Evolutionary conservation across 2,329 filamentous ascomycete species (phyloP), one percentile per base, ranked within the genome.

Genomic region (Ophiostoma populinum): DNA sequence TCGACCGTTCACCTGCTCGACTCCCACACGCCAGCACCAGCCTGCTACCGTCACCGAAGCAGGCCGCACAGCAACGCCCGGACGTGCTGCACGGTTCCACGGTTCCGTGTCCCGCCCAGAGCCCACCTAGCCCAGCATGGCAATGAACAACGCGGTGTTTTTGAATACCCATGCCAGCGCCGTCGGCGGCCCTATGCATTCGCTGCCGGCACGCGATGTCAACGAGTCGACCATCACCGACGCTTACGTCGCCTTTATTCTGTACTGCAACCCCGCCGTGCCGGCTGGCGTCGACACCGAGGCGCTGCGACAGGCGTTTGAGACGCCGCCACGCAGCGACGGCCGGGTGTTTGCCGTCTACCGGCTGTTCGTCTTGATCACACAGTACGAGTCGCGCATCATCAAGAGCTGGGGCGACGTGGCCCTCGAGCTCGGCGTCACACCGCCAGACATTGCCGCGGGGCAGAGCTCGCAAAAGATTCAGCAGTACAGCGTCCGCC

Each of bases 361-460:
- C 53, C 62, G 62, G 7, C 61, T 94, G 15, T 92, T 75, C 51
- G 68, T 81, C 48, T 65, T 94, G 35, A 82, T 94, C 49, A 65
- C 69, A 43, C 76, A 77, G 52, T 70, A 92, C 35, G 80, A 92
- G 44, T 59, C 62, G 16, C 86, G 81, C 49, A 81, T 92, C 49
- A 75, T 94, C 52, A 90, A 86, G 55, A 93, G 85, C 0, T 94
- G 86, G 86, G 81, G 80, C 26, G 81, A 93, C 51, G 53, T 94
- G 45, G 86, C 82, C 1, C 69, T 86, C 35, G 78, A 79, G 47
- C 61, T 94, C n/a, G 86, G 87, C 8, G 87, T 93, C 12, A 81
- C 92, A 48, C 78, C 79, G 3, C 83, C 85, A 2, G 78, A 82
- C 40, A 63, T 74, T 17, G 73, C 79, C 40, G 90, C 87, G 38